A percentile compares a stretch with the other conserved stretches of the same genome.
These are phyloP conservation scores for Trichoderma virens DNA, from an alignment of 495 filamentous ascomycete genomes.

Conservation along the genomic window DNA sequence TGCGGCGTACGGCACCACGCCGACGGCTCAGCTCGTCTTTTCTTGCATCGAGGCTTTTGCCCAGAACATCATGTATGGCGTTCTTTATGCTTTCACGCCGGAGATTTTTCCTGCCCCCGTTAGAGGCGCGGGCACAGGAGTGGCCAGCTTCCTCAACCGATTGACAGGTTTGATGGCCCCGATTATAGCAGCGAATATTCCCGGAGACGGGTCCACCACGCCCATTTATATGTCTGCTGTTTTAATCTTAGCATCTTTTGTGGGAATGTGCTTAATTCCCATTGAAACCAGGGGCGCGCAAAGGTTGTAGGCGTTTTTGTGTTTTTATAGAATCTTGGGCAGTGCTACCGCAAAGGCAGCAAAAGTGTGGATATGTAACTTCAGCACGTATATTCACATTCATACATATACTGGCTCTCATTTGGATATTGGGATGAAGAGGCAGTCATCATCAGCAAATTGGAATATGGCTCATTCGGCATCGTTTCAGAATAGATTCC, in stretches of 20 bases:
- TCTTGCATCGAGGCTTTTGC: slow-evolving; percentile 70
- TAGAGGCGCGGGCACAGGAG: slow-evolving; percentile 69
- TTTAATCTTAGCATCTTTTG: slow-evolving; percentile 59
- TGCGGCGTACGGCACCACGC: slow-evolving; percentile 49
- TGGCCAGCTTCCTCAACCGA: slow-evolving; percentile 67
- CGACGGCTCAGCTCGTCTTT: slow-evolving; percentile 58
- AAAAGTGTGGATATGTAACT: neutral
- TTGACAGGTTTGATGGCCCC: slow-evolving; percentile 69
- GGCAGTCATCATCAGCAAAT: neutral
- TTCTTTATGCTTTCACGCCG: slow-evolving; percentile 77
- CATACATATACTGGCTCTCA: neutral
- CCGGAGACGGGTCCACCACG: slow-evolving; percentile 55
- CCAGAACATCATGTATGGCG: slow-evolving; percentile 79
- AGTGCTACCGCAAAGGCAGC: neutral
- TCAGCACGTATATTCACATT: neutral
- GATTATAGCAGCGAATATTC: slow-evolving; percentile 62
- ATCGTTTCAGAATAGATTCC: neutral
- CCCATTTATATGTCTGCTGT: slow-evolving; percentile 69
- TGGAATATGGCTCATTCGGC: neutral
- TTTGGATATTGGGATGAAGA: neutral
- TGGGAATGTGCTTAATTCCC: slow-evolving; percentile 56
- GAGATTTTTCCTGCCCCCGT: slow-evolving; percentile 77
- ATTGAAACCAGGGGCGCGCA: slow-evolving; percentile 69
- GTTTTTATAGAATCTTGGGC: neutral
- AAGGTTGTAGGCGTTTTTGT: slow-evolving; percentile 41